Evolutionary conservation across 306 rosid genomes (phyloP).

Genomic region (Trifolium pratense): DNA sequence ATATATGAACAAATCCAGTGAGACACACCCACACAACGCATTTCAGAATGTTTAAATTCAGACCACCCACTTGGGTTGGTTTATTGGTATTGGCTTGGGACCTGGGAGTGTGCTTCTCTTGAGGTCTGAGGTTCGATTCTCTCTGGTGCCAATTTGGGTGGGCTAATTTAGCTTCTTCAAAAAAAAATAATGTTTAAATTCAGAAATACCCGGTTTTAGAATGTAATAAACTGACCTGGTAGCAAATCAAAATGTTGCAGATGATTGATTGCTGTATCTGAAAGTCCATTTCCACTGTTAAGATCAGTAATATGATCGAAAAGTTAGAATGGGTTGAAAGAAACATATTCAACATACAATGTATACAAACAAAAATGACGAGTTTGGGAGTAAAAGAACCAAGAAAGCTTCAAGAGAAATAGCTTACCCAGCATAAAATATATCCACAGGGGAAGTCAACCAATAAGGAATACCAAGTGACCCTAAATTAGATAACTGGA

Average conservation of each 20-base stretch:
- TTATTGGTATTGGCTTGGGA: too few species aligned
- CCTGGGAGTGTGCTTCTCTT: too few species aligned
- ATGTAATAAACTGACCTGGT: slow-evolving; percentile 68
- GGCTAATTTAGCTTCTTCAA: too few species aligned
- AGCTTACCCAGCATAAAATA: slow-evolving; percentile 63
- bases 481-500: slow-evolving; percentile 75
- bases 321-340: slow-evolving; percentile 28
- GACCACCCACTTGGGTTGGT: too few species aligned
- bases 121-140: too few species aligned
- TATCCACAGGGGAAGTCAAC: slow-evolving; percentile 66
- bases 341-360: slow-evolving; percentile 26
- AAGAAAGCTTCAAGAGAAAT: slow-evolving; percentile 6
- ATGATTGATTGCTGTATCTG: slow-evolving; percentile 63
- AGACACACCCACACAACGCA: slow-evolving; percentile 14
- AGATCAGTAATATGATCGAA: slow-evolving; percentile 39
- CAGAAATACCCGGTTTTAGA: slow-evolving; percentile 36
- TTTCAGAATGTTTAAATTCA: slow-evolving; percentile 34
- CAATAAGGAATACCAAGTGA: slow-evolving; percentile 90
- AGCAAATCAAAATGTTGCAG: slow-evolving; percentile 66
- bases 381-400: slow-evolving; percentile 27
- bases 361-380: slow-evolving; percentile 21
- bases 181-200: slow-evolving; percentile 42
- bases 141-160: too few species aligned
- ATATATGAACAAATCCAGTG: slow-evolving; percentile 3
- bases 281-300: slow-evolving; percentile 62